Percentiles rank a stretch among this genome's conserved stretches.
Conservation (phyloP, 2,329 filamentous ascomycete genomes). For the Fusarium praegraminearum region DNA sequence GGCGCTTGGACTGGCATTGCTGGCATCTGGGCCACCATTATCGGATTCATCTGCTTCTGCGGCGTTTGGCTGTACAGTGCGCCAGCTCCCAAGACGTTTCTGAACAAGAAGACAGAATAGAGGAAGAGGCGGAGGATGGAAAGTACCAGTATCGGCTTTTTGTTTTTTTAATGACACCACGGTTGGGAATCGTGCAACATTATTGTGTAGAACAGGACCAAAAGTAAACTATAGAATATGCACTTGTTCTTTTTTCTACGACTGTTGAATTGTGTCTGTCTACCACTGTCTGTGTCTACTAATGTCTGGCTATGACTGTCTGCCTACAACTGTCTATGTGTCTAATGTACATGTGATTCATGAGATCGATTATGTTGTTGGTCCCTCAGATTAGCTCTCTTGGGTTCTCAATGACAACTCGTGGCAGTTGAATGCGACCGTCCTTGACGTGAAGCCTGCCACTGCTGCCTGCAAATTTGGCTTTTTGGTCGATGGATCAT, state of each 20-base stretch:
- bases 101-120: conserved; percentile 63
- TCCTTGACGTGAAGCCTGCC: conserved; percentile 29
- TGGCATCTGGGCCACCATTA: conserved; percentile 85
- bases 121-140: conserved; percentile 37
- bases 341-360: background rate
- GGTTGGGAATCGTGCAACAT: conserved; percentile 24
- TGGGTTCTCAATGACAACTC: conserved; percentile 66
- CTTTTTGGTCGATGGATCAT: conserved; percentile 68
- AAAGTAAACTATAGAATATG: conserved; percentile 44
- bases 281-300: no score
- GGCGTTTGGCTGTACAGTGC: conserved; percentile 85
- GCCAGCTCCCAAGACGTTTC: conserved; percentile 54
- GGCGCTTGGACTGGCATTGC: conserved; percentile 96
- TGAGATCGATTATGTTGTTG: conserved; percentile 36
- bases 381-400: conserved; percentile 70
- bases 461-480: conserved; percentile 68
- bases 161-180: conserved; percentile 20
- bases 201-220: conserved; percentile 39
- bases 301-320: background rate
- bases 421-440: conserved; percentile 38
- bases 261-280: no score
- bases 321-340: background rate
- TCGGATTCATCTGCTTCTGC: conserved; percentile 87
- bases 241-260: conserved; percentile 34
- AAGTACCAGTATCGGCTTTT: conserved; percentile 24